Conservation (phyloP, 2,329 filamentous ascomycete species). For the Alternaria ethzedia region DNA sequence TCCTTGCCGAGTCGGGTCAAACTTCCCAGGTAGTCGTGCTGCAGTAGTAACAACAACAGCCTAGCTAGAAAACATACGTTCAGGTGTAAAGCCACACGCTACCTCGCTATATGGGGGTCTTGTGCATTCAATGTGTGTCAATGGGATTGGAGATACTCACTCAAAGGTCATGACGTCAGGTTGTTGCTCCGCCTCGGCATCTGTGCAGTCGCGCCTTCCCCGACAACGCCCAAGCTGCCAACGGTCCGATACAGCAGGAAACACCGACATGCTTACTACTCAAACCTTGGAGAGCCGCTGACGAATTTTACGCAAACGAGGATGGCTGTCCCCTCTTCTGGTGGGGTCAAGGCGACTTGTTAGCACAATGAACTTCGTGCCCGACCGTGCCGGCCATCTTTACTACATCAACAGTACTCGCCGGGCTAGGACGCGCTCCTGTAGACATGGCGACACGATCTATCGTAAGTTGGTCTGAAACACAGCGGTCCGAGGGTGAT, state of each 20-base stretch:
- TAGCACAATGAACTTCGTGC: background rate
- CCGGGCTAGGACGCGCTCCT: background rate
- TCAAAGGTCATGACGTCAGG: background rate
- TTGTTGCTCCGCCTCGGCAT: background rate
- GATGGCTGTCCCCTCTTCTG: background rate
- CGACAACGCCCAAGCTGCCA: background rate
- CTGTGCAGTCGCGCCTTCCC: background rate
- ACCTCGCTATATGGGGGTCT: background rate
- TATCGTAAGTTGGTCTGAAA: background rate
- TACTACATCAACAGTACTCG: background rate
- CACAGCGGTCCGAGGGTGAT: background rate
- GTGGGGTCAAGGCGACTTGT: background rate
- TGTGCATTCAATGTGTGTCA: background rate
- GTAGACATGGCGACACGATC: slow-evolving; percentile 1
- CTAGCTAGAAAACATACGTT: background rate
- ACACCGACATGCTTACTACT: background rate
- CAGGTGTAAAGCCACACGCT: background rate
- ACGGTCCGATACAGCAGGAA: background rate
- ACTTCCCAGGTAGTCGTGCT: background rate
- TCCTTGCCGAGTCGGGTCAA: background rate
- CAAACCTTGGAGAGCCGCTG: background rate
- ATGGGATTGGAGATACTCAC: background rate
- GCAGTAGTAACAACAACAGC: background rate
- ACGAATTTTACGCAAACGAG: background rate
- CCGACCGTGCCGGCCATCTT: background rate